Base-by-base conservation (phyloP, 768 basidiomycete genomes). In the Pleurotus tuoliensis region DNA sequence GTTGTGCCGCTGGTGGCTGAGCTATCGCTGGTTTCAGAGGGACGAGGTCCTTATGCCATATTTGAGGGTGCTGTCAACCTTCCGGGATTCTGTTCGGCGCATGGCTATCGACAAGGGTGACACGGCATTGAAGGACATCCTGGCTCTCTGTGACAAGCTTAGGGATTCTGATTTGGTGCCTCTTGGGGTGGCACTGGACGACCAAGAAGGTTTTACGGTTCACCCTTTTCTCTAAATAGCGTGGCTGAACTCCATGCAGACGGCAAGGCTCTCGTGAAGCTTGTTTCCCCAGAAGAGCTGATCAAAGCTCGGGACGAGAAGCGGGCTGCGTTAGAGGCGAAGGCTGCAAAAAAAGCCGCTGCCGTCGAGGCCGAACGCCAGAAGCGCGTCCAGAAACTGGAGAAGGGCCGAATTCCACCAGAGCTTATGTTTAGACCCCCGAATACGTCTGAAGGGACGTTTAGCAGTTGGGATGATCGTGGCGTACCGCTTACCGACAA, bases 181-280 rank as follows among this genome's bases (percentile, higher is more conserved):
- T n/a, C 77, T 98, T 49, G 97, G 97, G 6, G 92, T 99, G 5
- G 94, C 94, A 6, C 76, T 99, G 34, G 97, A 98, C 67, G 97
- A 99, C 74, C 92, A 94, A 74, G 93, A 95, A 78, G 94, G 94
- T 87, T 75, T 69, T 34, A 27, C 38, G 50, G 15, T 50, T 48
- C 39, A 8, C 39, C 16, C 20, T 40, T 34, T 20, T 58, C 34
- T 54, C 20, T 37, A 51, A 30, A 45, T 47, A 45, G 20, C 8
- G 43, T 52, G 47, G 56, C 53, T 38, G 45, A 18, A 38, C 43
- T 53, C 16, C 50, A 48, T 46, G 9, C 41, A 94, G 94, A 95
- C 75, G 95, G 95, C n/a, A 87, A 86, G 65, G 96, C 96, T 3
- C 84, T 98, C 27, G 90, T 97, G 58, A 98, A 98, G 71, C 78